Conservation (phyloP, 306 rosid species). For the Glycyrrhiza uralensis region DNA sequence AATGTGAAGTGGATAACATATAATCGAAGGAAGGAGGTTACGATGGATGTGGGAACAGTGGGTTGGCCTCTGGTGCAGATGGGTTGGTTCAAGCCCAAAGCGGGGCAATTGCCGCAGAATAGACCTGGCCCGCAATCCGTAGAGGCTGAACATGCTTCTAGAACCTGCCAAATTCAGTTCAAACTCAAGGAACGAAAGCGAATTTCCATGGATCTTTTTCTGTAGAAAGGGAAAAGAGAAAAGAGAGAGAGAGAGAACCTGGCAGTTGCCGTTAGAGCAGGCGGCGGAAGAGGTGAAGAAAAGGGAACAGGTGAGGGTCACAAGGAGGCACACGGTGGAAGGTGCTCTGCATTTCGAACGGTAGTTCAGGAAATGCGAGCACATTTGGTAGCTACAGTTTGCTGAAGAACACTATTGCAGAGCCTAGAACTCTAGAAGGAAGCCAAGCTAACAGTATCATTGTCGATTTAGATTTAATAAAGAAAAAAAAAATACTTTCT, state of each 20-base stretch:
- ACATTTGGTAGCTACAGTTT: constrained; percentile 49
- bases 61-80: constrained; percentile 83
- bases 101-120: constrained; percentile 90
- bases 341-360: constrained; percentile 37
- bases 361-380: constrained; percentile 33
- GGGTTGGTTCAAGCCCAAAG: constrained; percentile 67
- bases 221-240: not conserved
- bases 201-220: constrained; percentile 32
- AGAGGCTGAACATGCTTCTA: constrained; percentile 61
- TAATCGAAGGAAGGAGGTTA: constrained; percentile 19
- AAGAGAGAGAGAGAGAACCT: constrained; percentile 43
- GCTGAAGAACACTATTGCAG: constrained; percentile 8
- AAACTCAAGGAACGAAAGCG: constrained; percentile 1
- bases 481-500: too few species aligned
- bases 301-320: constrained; percentile 37
- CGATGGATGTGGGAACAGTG: constrained; percentile 56
- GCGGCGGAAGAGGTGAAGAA: constrained; percentile 43
- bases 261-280: constrained; percentile 77
- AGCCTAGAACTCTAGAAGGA: not conserved
- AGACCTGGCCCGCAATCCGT: constrained; percentile 82
- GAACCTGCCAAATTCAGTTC: constrained; percentile 47
- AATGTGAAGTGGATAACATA: not conserved
- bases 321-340: constrained; percentile 27
- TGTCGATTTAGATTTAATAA: too few species aligned
- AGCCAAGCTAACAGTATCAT: not conserved